A percentile compares a stretch with the other conserved stretches of the same genome.
Conservation (phyloP, 2,329 filamentous ascomycete species). For the Cylindrodendrum hubeiense region DNA sequence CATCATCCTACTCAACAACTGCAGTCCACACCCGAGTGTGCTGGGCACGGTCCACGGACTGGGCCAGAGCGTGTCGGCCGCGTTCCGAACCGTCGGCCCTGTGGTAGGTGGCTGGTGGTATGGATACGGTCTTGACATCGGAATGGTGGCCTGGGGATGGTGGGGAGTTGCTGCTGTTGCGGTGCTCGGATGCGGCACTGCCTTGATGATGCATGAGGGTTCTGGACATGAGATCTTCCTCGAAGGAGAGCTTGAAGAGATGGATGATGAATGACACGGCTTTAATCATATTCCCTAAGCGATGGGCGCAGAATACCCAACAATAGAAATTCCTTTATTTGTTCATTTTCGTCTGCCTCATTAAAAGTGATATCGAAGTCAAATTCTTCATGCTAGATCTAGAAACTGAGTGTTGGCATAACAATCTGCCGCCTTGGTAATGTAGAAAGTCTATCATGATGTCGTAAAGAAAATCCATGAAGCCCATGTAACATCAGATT, state of each 20-base stretch:
- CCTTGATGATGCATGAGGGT: constrained; percentile 74
- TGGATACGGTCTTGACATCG: constrained; percentile 58
- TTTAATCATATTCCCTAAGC: not conserved
- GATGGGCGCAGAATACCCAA: not conserved
- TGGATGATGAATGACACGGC: constrained; percentile 23
- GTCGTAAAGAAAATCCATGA: not conserved
- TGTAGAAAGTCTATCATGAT: not conserved
- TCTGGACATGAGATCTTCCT: constrained; percentile 71
- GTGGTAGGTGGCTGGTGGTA: constrained; percentile 64
- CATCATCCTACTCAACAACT: constrained; percentile 72
- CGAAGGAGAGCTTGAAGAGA: constrained; percentile 58
- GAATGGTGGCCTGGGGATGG: constrained; percentile 62
- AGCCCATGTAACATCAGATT: too few relatives aligned
- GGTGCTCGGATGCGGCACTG: constrained; percentile 67
- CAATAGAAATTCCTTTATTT: not conserved
- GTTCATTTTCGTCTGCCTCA: not conserved
- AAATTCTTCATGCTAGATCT: not conserved
- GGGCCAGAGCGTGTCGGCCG: constrained; percentile 63
- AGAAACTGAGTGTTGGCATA: not conserved
- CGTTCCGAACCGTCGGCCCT: constrained; percentile 63
- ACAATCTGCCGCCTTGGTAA: not conserved
- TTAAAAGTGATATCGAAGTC: not conserved
- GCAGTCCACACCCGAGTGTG: constrained; percentile 69
- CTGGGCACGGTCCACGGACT: constrained; percentile 69
- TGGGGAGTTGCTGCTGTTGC: constrained; percentile 64